Evolutionary conservation across 495 filamentous ascomycete species (phyloP), one percentile per base, ranked within the genome.

Genomic region (Penicillium pulvis): DNA sequence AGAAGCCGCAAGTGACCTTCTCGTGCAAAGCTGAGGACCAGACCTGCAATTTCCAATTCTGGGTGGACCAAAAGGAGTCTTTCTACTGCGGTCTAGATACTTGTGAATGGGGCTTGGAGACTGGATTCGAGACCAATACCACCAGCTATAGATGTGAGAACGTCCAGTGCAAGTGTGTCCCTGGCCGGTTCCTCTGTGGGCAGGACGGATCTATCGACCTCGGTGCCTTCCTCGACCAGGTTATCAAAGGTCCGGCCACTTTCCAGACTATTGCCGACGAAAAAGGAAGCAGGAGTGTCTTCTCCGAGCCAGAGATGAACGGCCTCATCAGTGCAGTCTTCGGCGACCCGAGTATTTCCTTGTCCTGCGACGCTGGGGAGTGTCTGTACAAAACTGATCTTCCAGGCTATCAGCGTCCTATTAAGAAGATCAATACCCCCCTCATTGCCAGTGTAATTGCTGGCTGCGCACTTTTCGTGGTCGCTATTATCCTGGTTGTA

Each of bases 351-450:
- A 97, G 86, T 65, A 98, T 98, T 60, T 81, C 86, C 41, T 74
- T 98, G 47, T 79, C 85, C 39, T 98, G 94, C 69, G 75, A 87
- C 59, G 81, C 92, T 19, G 94, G 94, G 55, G 94, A 98, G 72
- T 98, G 94, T 79, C 76, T 98, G 28, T 90, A 96, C 73, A 83
- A 86, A 59, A 95, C 92, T 10, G 90, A 97, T 57, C 88, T 97
- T 19, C 94, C 94, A 11, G 95, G 94, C 28, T 98, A 94, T 68
- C 76, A 88, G 53, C 84, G 91, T 42, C 90, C 93, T 4, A 79
- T 98, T 51, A 97, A 97, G 75, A 86, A 89, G 66, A 98, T 98
- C 77, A 98, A 98, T 70, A 98, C 93, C 1, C 94, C 95, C 11
- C 79, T 98, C 46, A 98, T 98, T 65, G 94, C 94, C 19, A 88